phyloP scores from a whole-genome alignment of 371 early-diverging fungal species.

The Rhizopus delemar region DNA sequence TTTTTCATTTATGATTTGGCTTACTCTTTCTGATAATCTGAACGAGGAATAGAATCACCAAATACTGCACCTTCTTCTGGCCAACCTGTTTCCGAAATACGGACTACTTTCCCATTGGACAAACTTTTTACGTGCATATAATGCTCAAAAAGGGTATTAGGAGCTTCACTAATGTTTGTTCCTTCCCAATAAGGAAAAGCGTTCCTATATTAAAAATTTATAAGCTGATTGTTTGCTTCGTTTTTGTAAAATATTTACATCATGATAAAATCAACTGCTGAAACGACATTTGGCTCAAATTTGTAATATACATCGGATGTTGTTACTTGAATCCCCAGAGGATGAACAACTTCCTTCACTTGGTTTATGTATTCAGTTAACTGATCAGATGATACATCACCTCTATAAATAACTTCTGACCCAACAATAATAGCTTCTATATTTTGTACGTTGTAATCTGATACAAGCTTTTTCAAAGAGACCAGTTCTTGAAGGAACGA shows the following conservation, averaged over 20 bases:
- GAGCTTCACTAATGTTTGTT: slow-evolving; percentile 48
- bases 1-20: no score
- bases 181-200: slow-evolving; percentile 75
- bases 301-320: slow-evolving; percentile 61
- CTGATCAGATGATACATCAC: slow-evolving; percentile 42
- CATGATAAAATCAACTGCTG: slow-evolving; percentile 58
- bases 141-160: slow-evolving; percentile 47
- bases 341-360: slow-evolving; percentile 32
- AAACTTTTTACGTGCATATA: slow-evolving; percentile 42
- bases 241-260: slow-evolving; percentile 22
- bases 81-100: slow-evolving; percentile 72
- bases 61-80: slow-evolving; percentile 57
- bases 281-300: slow-evolving; percentile 45
- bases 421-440: slow-evolving; percentile 62
- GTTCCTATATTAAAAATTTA: slow-evolving; percentile 20
- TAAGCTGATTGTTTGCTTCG: no score
- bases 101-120: slow-evolving; percentile 54
- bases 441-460: slow-evolving; percentile 18
- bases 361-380: slow-evolving; percentile 39
- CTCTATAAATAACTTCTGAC: slow-evolving; percentile 63
- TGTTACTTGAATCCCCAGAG: slow-evolving; percentile 47
- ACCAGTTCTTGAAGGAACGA: slow-evolving; percentile 50
- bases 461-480: slow-evolving; percentile 46
- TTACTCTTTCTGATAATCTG: slow-evolving; percentile 51
- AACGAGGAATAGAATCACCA: slow-evolving; percentile 49